Evolutionary conservation across 805 yeast genomes (phyloP), one percentile per base, ranked within the genome.

Genomic region (Lipomyces orientalis): DNA sequence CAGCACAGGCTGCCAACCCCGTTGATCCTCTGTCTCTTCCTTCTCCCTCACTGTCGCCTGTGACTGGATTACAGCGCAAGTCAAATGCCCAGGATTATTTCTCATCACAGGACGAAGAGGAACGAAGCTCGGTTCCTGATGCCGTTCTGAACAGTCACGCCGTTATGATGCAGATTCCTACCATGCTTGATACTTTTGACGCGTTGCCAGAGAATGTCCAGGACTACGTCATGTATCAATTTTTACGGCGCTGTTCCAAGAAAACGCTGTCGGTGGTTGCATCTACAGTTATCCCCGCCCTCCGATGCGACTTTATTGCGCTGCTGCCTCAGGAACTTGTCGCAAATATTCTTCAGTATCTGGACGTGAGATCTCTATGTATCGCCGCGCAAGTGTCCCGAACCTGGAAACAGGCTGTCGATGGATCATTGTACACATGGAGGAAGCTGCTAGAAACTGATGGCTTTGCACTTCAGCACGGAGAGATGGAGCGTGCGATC

Each of bases 291-390:
- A 83, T 83, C 35, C 76, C 79, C 6, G 83, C 87, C 10, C 82
- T 95, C 74, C 85, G 87, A 71, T 85, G 94, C 74, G 98, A 95
- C 74, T 78, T 95, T 54, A 76, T 94, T 9, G 76, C 87, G 12
- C 79, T 84, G 58, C 79, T 95, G 37, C 99, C 99, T 0, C 74
- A 85, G 0, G 98, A 95, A 75, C 81, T 95, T 10, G 79, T 91
- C 1, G 81, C 85, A 71, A 84, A 86, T 58, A 87, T 95, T 9
- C 80, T 95, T 62, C 79, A 84, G 2, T 83, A 86, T 66, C 81
- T 94, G 65, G 93, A 91, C 74, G 84, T 85, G 70, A 75, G 80
- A 56, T 86, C 93, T 2, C 81, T 95, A 31, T 80, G 87, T 49
- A 81, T 84, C 9, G 85, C 89, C 14, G 81, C 91, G 2, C 80